Evolutionary conservation across 148 eudicot genomes (phyloP).

Genomic region (Arbutus unedo): DNA sequence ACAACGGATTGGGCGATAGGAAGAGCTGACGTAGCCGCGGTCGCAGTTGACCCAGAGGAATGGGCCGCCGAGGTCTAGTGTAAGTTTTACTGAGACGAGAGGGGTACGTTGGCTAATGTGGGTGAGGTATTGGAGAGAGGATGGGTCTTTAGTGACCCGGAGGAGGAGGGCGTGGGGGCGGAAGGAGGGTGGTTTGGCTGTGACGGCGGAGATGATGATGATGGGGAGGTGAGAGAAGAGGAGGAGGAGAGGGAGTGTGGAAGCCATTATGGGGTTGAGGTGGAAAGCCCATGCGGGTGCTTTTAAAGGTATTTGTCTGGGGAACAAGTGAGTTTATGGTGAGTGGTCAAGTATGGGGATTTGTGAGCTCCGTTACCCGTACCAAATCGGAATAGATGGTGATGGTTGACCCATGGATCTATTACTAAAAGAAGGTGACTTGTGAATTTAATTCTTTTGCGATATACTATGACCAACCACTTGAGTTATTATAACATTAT

Average conservation of each 20-base stretch:
- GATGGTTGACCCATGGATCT: no score
- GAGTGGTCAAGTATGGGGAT: no score
- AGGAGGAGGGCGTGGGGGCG: slow-evolving; percentile 34
- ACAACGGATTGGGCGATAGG: slow-evolving; percentile 41
- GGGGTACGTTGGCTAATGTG: slow-evolving; percentile 48
- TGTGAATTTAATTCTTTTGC: no score
- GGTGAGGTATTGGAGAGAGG: slow-evolving; percentile 42
- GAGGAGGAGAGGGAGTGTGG: slow-evolving; percentile 12
- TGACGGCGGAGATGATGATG: neutral
- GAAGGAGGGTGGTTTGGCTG: slow-evolving; percentile 8
- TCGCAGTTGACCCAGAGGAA: slow-evolving; percentile 56
- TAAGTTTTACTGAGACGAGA: slow-evolving; percentile 16
- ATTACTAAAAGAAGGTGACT: no score
- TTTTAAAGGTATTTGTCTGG: no score
- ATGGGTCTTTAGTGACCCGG: slow-evolving; percentile 36
- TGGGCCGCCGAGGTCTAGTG: slow-evolving; percentile 43
- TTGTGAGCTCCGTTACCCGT: no score
- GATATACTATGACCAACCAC: no score
- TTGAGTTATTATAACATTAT: no score
- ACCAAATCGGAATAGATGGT: no score
- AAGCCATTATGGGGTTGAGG: neutral
- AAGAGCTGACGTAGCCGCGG: slow-evolving; percentile 40
- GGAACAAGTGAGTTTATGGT: no score
- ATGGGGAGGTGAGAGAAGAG: neutral
- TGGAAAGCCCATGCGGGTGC: neutral